Conservation (phyloP, 1,284 basidiomycete species). For the Ganoderma resinaceum region DNA sequence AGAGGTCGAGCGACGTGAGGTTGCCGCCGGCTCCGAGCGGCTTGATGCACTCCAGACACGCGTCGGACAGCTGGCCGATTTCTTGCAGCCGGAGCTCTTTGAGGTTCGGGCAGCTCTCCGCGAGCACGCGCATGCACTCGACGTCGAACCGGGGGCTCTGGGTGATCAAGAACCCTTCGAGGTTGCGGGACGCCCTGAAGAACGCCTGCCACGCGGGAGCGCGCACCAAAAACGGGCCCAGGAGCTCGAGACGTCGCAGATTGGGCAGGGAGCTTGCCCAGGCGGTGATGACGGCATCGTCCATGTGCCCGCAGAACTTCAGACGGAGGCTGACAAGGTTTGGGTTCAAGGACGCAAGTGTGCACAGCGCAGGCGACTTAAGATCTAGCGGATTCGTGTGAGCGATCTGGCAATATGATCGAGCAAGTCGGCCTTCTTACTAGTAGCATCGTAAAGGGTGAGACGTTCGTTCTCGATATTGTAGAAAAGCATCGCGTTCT, state of each 20-base stretch:
- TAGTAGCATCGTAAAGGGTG: constrained; percentile 90
- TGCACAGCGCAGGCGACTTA: constrained; percentile 66
- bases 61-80: constrained; percentile 75
- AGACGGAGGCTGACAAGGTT: constrained; percentile 80
- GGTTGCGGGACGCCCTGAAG: constrained; percentile 65
- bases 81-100: constrained; percentile 81
- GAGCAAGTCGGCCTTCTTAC: constrained; percentile 52
- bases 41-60: constrained; percentile 64
- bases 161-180: constrained; percentile 81
- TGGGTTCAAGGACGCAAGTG: constrained; percentile 82
- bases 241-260: constrained; percentile 80
- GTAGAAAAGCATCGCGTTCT: constrained; percentile 88
- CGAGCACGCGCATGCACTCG: constrained; percentile 71
- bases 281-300: constrained; percentile 68
- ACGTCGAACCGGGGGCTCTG: constrained; percentile 91
- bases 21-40: constrained; percentile 50
- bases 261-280: constrained; percentile 73
- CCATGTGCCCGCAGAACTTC: constrained; percentile 88
- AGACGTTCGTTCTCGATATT: constrained; percentile 73
- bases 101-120: constrained; percentile 67
- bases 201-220: constrained; percentile 80
- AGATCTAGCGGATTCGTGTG: constrained; percentile 52
- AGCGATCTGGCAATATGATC: background rate
- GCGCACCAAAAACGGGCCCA: constrained; percentile 90
- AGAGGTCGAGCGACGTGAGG: constrained; percentile 59